Base-by-base conservation (phyloP, 805 yeast species). In the Metschnikowia similis region DNA sequence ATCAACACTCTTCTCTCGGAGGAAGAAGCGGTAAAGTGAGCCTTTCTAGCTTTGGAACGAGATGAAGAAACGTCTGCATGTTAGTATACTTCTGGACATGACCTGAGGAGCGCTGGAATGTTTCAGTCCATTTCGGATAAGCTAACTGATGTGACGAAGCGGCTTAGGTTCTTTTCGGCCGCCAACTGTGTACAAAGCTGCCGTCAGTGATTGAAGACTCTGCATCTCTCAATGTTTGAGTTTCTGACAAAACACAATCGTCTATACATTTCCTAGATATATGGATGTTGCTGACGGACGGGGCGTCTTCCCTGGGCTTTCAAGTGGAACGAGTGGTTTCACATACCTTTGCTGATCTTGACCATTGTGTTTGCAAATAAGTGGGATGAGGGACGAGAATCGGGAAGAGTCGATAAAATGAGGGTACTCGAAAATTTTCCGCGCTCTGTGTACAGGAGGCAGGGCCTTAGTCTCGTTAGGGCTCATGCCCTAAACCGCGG, bases 31-130 rank as follows among this genome's bases (percentile, higher is more conserved):
- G 81, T 82, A 92, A 94, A 94, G 87, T 94, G 88, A 78, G 98
- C 98, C 89, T 94, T 94, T 88, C 99, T 91, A 77, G 97, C 83
- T 87, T 94, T 94, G 79, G 96, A 87, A 84, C 99, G 94, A 75
- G 97, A 91, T 76, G 96, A 85, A 71, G 99, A 90, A 78, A 94
- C 98, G 96, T 94, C 97, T 87, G 63, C 26, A 36, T 57, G 74
- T 71, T 70, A 69, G 74, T 70, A 67, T 45, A 10, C 17, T 27
- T n/a, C 36, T 34, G 17, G 21, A 21, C 26, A 13, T 10, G 17
- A 8, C 14, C 16, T 21, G 9, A 9, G 8, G 10, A 21, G 26
- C 9, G 2, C 28, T 10, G 28, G 21, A 4, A 4, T 21, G 5
- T 1, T 21, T 21, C 21, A 4, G 21, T 5, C 21, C 21, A 21